A percentile compares a stretch with the other conserved stretches of the same genome.
Evolutionary conservation across 2,329 filamentous ascomycete genomes (phyloP).

Genomic region (Penicillium sp.): DNA sequence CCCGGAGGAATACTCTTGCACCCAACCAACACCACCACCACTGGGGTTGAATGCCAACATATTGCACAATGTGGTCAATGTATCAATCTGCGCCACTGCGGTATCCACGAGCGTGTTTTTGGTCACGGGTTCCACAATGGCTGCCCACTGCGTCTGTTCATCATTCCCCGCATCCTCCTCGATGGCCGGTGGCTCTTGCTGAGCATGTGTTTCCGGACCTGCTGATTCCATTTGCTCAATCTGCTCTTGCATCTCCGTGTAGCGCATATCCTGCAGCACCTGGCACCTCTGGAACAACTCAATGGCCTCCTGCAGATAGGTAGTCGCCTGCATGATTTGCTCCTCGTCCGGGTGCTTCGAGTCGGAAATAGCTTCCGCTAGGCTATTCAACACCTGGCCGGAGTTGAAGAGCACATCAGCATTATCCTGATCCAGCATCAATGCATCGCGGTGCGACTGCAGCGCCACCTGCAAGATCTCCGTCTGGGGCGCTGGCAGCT

Average conservation of each 20-base stretch:
- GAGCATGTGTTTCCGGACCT: slow-evolving; percentile 7
- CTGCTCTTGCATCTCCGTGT: slow-evolving; percentile 44
- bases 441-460: slow-evolving; percentile 58
- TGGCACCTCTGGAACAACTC: slow-evolving; percentile 57
- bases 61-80: slow-evolving; percentile 49
- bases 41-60: slow-evolving; percentile 42
- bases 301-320: slow-evolving; percentile 56
- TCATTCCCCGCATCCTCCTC: slow-evolving; percentile 15
- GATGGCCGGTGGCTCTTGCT: slow-evolving; percentile 8
- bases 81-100: slow-evolving; percentile 58
- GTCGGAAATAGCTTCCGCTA: slow-evolving; percentile 58
- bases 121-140: slow-evolving; percentile 62
- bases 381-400: slow-evolving; percentile 61
- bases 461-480: slow-evolving; percentile 58
- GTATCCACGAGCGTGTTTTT: slow-evolving; percentile 63
- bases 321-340: slow-evolving; percentile 45
- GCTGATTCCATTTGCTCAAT: slow-evolving; percentile 36
- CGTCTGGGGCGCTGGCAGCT: slow-evolving; percentile 51
- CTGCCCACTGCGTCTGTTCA: slow-evolving; percentile 58
- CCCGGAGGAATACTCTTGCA: slow-evolving; percentile 52
- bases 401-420: slow-evolving; percentile 67
- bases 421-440: slow-evolving; percentile 57
- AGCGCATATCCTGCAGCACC: slow-evolving; percentile 48
- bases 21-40: slow-evolving; percentile 48
- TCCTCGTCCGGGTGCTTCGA: slow-evolving; percentile 44